phyloP scores from a whole-genome alignment of 176 grass and related monocot species.

The Calamus simplicifolius region DNA sequence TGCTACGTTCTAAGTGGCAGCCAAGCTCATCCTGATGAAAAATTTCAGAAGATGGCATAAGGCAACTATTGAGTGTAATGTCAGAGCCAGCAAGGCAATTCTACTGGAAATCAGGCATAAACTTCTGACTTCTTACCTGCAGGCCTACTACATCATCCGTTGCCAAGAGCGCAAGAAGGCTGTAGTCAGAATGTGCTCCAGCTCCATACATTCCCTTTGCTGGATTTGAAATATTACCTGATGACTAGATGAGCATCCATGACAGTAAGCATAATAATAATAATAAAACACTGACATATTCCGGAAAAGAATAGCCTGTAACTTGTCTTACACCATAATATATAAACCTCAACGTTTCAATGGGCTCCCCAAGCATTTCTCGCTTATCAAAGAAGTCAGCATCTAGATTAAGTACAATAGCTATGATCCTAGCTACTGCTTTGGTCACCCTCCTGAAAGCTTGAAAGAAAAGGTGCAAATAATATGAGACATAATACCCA shows the following conservation, averaged over 20 bases:
- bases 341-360: slow-evolving; percentile 80
- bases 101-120: slow-evolving; percentile 1
- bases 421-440: slow-evolving; percentile 76
- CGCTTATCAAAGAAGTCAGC: slow-evolving; percentile 65
- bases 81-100: not conserved
- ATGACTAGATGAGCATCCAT: slow-evolving; percentile 14
- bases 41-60: no score
- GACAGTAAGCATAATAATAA: not conserved
- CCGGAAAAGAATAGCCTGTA: slow-evolving; percentile 30
- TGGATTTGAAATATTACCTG: slow-evolving; percentile 76
- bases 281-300: not conserved
- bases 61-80: no score
- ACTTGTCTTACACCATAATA: slow-evolving; percentile 61
- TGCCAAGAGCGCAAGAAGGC: slow-evolving; percentile 80
- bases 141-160: slow-evolving; percentile 83
- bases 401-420: slow-evolving; percentile 70
- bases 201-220: slow-evolving; percentile 75
- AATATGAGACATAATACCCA: not conserved
- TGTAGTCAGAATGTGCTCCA: slow-evolving; percentile 91
- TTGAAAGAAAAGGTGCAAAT: not conserved
- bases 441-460: slow-evolving; percentile 67
- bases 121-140: slow-evolving; percentile 51
- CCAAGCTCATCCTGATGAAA: no score
- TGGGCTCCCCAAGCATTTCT: slow-evolving; percentile 82
- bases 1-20: no score